These are phyloP conservation scores for Closterium sp. DNA, from an alignment of 139 green algal genomes.

Conservation along the genomic window DNA sequence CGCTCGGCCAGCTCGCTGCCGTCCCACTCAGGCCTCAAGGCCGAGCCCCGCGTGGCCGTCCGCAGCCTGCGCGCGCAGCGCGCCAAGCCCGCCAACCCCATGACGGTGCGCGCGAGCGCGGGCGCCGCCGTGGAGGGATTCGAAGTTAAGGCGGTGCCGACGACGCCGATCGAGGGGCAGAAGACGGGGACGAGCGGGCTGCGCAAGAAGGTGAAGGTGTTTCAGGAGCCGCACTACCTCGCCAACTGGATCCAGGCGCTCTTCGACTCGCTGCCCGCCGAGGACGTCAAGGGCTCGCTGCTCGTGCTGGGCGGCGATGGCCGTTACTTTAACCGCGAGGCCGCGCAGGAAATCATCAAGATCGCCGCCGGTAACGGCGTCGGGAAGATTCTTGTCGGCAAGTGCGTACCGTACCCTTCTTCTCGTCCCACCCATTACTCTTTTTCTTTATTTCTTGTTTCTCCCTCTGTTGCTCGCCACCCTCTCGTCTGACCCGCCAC, in stretches of 20 bases:
- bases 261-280: constrained; percentile 81
- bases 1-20: neutral
- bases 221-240: constrained; percentile 92
- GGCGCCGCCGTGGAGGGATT: neutral
- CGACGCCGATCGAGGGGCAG: constrained; percentile 95
- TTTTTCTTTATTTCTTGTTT: neutral
- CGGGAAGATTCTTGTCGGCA: constrained; percentile 85
- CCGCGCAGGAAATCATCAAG: constrained; percentile 76
- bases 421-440: neutral
- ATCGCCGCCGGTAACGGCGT: constrained; percentile 84
- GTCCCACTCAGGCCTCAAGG: constrained; percentile 1
- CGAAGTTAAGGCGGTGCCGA: constrained; percentile 72
- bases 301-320: constrained; percentile 95
- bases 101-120: neutral
- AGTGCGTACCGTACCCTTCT: constrained; percentile 26
- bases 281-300: constrained; percentile 79
- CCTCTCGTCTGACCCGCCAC: neutral
- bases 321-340: constrained; percentile 98
- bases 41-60: neutral
- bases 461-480: neutral
- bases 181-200: constrained; percentile 97
- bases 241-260: constrained; percentile 97
- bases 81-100: neutral
- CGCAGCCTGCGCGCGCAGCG: neutral
- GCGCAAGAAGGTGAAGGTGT: constrained; percentile 95